phyloP scores from a whole-genome alignment of 2,329 filamentous ascomycete genomes.

The Fusarium anguioides region DNA sequence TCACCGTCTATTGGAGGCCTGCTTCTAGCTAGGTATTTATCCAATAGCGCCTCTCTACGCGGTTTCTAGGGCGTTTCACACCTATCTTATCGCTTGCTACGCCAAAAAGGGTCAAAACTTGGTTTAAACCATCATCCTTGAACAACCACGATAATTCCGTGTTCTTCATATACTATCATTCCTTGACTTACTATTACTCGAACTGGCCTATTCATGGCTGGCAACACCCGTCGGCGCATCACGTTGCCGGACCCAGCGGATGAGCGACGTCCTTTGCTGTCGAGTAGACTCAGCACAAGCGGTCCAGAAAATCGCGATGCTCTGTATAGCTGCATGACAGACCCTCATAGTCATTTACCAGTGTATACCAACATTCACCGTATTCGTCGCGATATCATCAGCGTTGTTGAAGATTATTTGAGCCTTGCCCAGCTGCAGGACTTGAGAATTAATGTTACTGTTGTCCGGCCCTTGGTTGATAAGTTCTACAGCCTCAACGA shows the following conservation, averaged over 20 bases:
- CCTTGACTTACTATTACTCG: neutral
- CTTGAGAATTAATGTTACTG: constrained; percentile 82
- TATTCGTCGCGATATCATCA: constrained; percentile 71
- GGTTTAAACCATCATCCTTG: constrained; percentile 15
- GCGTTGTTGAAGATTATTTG: constrained; percentile 71
- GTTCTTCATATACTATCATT: constrained; percentile 3
- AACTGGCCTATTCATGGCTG: constrained; percentile 38
- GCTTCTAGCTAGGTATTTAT: too few species aligned
- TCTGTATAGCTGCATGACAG: constrained; percentile 65
- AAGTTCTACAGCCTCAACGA: constrained; percentile 83
- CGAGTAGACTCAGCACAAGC: constrained; percentile 47
- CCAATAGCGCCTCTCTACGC: neutral
- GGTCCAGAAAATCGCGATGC: constrained; percentile 44
- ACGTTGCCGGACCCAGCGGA: constrained; percentile 46
- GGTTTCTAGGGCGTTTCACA: constrained; percentile 1
- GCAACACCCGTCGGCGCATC: constrained; percentile 46
- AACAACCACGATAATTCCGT: constrained; percentile 17
- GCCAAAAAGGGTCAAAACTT: constrained; percentile 27
- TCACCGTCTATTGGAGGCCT: neutral
- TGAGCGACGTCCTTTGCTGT: constrained; percentile 52
- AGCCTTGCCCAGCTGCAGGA: constrained; percentile 82
- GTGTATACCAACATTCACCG: constrained; percentile 84
- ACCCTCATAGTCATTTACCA: constrained; percentile 71
- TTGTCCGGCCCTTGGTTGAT: constrained; percentile 85
- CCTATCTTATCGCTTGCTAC: constrained; percentile 30